phyloP scores from a whole-genome alignment of 2,329 filamentous ascomycete species.

The Dothideomycetes sp. region DNA sequence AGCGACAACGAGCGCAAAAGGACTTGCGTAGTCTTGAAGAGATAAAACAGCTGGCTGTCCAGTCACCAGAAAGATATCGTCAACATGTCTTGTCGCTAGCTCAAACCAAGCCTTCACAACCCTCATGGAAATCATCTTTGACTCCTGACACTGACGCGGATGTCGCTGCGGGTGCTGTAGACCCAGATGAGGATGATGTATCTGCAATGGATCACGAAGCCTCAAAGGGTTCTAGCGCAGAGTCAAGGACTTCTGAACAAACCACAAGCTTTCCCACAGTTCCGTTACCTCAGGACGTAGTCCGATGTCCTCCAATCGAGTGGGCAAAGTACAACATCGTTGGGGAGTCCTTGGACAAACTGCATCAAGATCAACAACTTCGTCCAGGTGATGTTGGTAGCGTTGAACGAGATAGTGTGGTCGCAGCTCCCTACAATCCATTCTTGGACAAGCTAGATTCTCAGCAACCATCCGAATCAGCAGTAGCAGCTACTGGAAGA shows the following conservation, averaged over 20 bases:
- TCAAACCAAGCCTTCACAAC: conserved; percentile 1
- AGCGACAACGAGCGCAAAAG: conserved; percentile 64
- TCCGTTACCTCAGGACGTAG: conserved; percentile 70
- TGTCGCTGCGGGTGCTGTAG: conserved; percentile 21
- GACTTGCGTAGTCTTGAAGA: conserved; percentile 64
- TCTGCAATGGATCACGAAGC: conserved; percentile 16
- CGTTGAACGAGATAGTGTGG: conserved; percentile 37
- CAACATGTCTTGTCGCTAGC: conserved; percentile 44
- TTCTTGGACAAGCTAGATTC: conserved; percentile 43
- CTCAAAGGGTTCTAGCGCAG: too few species aligned
- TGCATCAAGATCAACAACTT: conserved; percentile 70
- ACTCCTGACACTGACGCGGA: conserved; percentile 20
- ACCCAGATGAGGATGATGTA: conserved; percentile 26
- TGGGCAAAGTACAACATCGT: conserved; percentile 93
- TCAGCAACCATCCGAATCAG: conserved; percentile 14
- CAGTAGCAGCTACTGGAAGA: conserved; percentile 7
- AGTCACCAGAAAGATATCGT: conserved; percentile 63
- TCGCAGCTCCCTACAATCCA: conserved; percentile 52
- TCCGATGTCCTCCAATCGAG: conserved; percentile 82
- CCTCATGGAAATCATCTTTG: conserved; percentile 24
- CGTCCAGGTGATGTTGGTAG: conserved; percentile 40
- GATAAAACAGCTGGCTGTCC: conserved; percentile 61
- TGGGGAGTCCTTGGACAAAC: conserved; percentile 70
- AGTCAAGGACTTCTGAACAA: too few species aligned
- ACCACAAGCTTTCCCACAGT: conserved; percentile 50